phyloP scores from a whole-genome alignment of 495 filamentous ascomycete genomes.

The Parathielavia hyrcaniae region DNA sequence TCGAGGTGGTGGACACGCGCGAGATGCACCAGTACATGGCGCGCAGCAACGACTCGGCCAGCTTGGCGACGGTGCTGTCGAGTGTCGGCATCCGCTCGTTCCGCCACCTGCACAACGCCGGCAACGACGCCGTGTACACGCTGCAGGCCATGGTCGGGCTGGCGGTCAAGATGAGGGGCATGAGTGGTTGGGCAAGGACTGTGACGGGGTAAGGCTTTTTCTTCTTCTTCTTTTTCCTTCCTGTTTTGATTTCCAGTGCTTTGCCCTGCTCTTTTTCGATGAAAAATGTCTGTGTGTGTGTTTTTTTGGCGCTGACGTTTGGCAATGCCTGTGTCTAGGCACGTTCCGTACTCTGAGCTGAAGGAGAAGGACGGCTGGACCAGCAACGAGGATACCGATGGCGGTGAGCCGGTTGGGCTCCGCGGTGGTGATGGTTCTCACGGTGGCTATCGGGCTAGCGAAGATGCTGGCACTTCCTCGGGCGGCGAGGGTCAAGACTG shows the following conservation, averaged over 20 bases:
- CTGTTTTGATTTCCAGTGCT: neutral
- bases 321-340: neutral
- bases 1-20: constrained; percentile 65
- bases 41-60: constrained; percentile 43
- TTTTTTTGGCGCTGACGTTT: constrained; percentile 7
- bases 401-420: constrained; percentile 17
- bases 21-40: constrained; percentile 56
- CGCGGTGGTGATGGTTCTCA: neutral
- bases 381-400: constrained; percentile 31
- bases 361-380: constrained; percentile 29
- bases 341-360: constrained; percentile 17
- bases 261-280: neutral
- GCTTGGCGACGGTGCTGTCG: constrained; percentile 54
- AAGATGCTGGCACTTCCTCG: neutral
- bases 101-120: constrained; percentile 76
- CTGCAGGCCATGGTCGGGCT: constrained; percentile 68
- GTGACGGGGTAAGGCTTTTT: constrained; percentile 14
- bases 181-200: constrained; percentile 15
- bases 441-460: neutral
- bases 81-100: constrained; percentile 52
- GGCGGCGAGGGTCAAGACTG: too few relatives aligned
- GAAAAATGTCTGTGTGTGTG: neutral
- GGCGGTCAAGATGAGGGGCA: constrained; percentile 40
- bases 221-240: too few relatives aligned
- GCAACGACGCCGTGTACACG: constrained; percentile 91